Conservation (phyloP, 2,329 filamentous ascomycete genomes). For the Ceratocystis lukuohia region DNA sequence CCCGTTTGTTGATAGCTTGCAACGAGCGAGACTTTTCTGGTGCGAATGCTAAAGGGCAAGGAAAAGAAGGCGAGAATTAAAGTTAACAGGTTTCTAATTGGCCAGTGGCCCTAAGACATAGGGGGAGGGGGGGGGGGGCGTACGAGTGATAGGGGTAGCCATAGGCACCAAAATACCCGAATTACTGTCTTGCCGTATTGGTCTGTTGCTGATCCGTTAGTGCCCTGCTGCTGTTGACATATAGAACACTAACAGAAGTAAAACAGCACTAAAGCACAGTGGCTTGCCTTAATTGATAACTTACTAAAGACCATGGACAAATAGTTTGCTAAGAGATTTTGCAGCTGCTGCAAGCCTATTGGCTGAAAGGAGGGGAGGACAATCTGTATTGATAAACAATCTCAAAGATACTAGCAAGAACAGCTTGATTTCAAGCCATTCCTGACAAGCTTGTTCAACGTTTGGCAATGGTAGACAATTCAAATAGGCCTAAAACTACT, state of each 20-base stretch:
- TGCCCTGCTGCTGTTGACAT: background rate
- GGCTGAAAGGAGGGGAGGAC: background rate
- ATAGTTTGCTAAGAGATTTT: conserved; percentile 2
- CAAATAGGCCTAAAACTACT: no score
- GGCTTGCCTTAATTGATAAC: background rate
- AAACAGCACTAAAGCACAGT: background rate
- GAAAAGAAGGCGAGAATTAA: background rate
- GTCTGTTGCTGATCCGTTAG: background rate
- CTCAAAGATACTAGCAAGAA: background rate
- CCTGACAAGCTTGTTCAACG: no score
- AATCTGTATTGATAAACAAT: background rate
- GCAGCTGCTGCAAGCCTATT: background rate
- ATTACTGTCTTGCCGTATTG: background rate
- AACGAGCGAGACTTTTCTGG: background rate
- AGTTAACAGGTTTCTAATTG: background rate
- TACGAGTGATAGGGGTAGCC: background rate
- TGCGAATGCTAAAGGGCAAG: background rate
- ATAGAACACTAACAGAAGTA: background rate
- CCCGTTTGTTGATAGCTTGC: background rate
- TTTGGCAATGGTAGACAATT: no score
- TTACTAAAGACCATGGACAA: conserved; percentile 6
- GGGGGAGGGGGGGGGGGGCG: background rate
- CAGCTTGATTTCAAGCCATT: no score
- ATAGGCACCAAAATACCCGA: background rate
- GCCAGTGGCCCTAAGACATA: background rate